Percentiles rank a stretch among this genome's conserved stretches.
These are phyloP conservation scores for Nakazawaea pomicola DNA, from an alignment of 805 yeast species.

Conservation along the genomic window DNA sequence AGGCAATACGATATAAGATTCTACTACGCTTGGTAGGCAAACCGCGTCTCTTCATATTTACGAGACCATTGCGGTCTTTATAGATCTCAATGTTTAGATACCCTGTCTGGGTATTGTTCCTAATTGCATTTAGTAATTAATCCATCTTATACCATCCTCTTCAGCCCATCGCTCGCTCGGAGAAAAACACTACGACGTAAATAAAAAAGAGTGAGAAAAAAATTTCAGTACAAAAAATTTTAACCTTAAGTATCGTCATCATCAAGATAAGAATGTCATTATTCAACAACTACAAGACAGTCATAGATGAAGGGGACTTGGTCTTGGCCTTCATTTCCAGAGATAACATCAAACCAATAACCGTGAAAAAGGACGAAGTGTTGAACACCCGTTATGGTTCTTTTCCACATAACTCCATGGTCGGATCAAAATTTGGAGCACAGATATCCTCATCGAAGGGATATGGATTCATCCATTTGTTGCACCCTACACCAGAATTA, in stretches of 20 bases:
- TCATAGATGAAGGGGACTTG: conserved; percentile 80
- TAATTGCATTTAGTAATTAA: too few relatives aligned
- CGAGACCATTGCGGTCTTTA: too few relatives aligned
- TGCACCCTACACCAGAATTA: conserved; percentile 91
- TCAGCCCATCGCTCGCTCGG: too few relatives aligned
- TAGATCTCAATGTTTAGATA: too few relatives aligned
- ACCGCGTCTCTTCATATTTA: too few relatives aligned
- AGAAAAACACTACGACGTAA: too few relatives aligned
- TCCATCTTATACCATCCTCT: too few relatives aligned
- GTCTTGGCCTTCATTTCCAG: conserved; percentile 85
- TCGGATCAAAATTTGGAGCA: conserved; percentile 76
- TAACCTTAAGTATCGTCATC: background rate
- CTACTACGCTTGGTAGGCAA: too few relatives aligned
- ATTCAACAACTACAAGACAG: conserved; percentile 55
- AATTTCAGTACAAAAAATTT: background rate
- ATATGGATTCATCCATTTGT: conserved; percentile 77
- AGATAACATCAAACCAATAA: conserved; percentile 70
- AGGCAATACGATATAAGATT: too few relatives aligned
- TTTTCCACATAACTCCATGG: conserved; percentile 79
- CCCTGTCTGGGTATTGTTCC: too few relatives aligned
- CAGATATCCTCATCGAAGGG: conserved; percentile 73
- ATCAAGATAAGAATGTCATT: conserved; percentile 8
- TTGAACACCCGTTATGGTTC: conserved; percentile 87
- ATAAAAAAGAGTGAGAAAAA: background rate
- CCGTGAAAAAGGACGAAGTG: conserved; percentile 49